Percentiles rank a stretch among this genome's conserved stretches.
These are phyloP conservation scores for Phytophthora pisi DNA, from an alignment of 352 stramenopile genomes.

Conservation along the genomic window DNA sequence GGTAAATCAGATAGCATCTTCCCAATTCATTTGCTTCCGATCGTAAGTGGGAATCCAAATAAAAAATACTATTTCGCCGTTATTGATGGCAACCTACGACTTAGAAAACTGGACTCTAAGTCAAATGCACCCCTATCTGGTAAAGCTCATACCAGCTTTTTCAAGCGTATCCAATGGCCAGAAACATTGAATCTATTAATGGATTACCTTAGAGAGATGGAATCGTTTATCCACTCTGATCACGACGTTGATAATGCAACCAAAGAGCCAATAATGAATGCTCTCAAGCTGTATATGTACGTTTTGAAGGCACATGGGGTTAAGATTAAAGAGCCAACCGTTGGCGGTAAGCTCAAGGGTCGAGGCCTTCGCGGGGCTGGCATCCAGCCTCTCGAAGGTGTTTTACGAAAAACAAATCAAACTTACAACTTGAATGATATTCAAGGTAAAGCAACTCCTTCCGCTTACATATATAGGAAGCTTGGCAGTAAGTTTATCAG, in stretches of 20 bases:
- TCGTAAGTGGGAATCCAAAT: neutral
- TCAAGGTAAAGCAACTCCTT: conserved; percentile 16
- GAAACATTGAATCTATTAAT: neutral
- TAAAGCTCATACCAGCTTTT: neutral
- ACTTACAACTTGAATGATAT: conserved; percentile 26
- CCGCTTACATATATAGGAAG: conserved; percentile 10
- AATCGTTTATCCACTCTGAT: too few species aligned
- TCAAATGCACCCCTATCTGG: neutral
- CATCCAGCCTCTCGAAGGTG: neutral
- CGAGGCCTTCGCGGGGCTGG: neutral
- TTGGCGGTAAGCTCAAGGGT: neutral
- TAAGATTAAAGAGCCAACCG: neutral
- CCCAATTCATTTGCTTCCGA: neutral
- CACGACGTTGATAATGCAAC: too few species aligned
- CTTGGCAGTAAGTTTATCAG: conserved; percentile 8
- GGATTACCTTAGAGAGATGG: neutral
- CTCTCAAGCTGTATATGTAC: neutral
- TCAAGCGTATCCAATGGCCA: neutral
- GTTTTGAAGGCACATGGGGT: neutral
- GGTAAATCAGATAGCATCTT: neutral
- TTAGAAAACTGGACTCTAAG: neutral
- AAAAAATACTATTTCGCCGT: neutral
- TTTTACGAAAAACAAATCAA: neutral
- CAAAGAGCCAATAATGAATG: neutral
- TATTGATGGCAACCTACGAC: neutral